phyloP scores from a whole-genome alignment of 768 basidiomycete genomes.

The Tephrocybe sp. region DNA sequence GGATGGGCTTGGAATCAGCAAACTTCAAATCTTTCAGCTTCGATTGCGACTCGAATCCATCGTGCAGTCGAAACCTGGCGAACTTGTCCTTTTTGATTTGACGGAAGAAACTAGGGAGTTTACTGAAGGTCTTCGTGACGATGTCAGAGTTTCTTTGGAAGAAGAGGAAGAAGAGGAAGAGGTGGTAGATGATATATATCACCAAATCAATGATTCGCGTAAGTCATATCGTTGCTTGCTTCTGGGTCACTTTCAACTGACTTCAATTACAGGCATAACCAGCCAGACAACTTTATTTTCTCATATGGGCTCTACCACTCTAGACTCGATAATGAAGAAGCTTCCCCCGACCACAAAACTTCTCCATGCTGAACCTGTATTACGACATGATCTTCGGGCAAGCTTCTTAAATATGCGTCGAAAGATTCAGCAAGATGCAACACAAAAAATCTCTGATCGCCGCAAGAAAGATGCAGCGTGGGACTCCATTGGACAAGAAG shows the following conservation, averaged over 20 bases:
- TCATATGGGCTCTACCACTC: slow-evolving; percentile 6
- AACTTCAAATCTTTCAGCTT: slow-evolving; percentile 10
- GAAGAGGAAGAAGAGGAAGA: slow-evolving; percentile 12
- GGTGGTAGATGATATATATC: background rate
- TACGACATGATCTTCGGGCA: slow-evolving; percentile 4
- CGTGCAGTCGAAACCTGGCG: slow-evolving; percentile 7
- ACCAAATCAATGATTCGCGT: background rate
- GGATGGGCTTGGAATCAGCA: slow-evolving; percentile 11
- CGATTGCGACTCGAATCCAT: slow-evolving; percentile 6
- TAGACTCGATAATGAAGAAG: background rate
- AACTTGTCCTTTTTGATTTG: slow-evolving; percentile 7
- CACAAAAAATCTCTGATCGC: background rate
- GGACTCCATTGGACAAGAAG: slow-evolving; percentile 7
- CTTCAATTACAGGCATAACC: background rate
- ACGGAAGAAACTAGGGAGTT: slow-evolving; percentile 14
- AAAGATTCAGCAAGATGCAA: slow-evolving; percentile 5
- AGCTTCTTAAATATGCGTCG: background rate
- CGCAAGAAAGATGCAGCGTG: slow-evolving; percentile 9
- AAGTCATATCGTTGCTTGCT: background rate
- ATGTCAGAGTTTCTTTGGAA: slow-evolving; percentile 1
- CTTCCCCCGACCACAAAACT: slow-evolving; percentile 3
- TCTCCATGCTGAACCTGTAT: slow-evolving; percentile 9
- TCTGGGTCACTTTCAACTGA: background rate
- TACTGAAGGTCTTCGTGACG: slow-evolving; percentile 7
- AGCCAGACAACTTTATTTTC: slow-evolving; percentile 1